A percentile compares a stretch with the other conserved stretches of the same genome.
Conservation (phyloP, 1,284 basidiomycete genomes). For the Cryptococcus floricola region DNA sequence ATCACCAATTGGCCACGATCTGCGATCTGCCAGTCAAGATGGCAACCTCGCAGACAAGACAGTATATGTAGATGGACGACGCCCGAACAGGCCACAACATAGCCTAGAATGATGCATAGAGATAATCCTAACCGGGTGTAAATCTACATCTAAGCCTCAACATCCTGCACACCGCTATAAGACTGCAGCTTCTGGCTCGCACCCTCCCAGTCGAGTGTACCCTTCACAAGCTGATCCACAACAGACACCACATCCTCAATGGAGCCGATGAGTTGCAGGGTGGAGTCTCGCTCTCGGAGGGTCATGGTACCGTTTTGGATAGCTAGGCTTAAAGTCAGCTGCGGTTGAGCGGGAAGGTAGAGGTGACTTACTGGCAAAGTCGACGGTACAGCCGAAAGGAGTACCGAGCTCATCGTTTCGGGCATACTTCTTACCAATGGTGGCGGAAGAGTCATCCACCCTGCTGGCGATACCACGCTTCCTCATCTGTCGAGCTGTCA, state of each 20-base stretch:
- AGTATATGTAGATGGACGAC: no score
- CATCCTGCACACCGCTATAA: slow-evolving; percentile 87
- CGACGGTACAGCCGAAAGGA: slow-evolving; percentile 91
- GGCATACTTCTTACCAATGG: slow-evolving; percentile 94
- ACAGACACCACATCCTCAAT: slow-evolving; percentile 85
- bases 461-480: slow-evolving; percentile 82
- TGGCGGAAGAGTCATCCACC: slow-evolving; percentile 91
- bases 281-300: slow-evolving; percentile 90
- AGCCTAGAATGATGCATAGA: no score
- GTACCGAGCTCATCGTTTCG: slow-evolving; percentile 98
- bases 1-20: no score
- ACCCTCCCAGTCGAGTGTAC: slow-evolving; percentile 69
- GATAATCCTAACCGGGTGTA: no score
- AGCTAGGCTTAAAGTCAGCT: slow-evolving; percentile 53
- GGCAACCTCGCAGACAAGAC: no score
- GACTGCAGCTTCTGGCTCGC: slow-evolving; percentile 69
- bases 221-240: slow-evolving; percentile 71
- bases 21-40: no score
- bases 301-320: slow-evolving; percentile 84
- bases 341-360: not conserved
- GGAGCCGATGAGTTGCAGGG: slow-evolving; percentile 83
- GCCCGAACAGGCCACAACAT: no score
- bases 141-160: slow-evolving; percentile 50
- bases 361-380: slow-evolving; percentile 82
- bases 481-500: slow-evolving; percentile 74